phyloP scores from a whole-genome alignment of 192 early-diverging fungal species.

The Gigaspora rosea region DNA sequence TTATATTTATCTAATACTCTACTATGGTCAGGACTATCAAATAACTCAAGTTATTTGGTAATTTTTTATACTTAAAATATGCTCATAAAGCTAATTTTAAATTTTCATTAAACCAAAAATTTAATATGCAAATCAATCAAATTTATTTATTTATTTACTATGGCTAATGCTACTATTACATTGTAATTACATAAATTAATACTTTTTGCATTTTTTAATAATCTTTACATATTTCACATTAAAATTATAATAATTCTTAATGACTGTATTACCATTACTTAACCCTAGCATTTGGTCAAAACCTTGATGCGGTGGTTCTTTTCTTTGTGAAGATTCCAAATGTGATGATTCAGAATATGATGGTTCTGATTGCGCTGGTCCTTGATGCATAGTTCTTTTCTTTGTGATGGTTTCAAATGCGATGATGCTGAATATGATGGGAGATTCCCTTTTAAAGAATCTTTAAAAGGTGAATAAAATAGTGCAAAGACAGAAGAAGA shows the following conservation, averaged over 20 bases:
- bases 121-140: too few relatives aligned
- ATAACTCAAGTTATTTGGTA: background rate
- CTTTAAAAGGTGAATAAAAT: background rate
- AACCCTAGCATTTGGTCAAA: background rate
- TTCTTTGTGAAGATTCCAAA: background rate
- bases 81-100: background rate
- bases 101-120: too few relatives aligned
- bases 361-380: background rate
- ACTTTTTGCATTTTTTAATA: background rate
- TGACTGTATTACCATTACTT: background rate
- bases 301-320: background rate
- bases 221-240: background rate
- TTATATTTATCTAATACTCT: too few relatives aligned
- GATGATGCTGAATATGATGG: too few relatives aligned
- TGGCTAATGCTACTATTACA: too few relatives aligned
- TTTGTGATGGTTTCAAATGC: too few relatives aligned
- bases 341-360: background rate
- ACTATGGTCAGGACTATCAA: background rate
- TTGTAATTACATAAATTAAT: background rate
- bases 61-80: background rate
- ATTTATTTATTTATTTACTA: too few relatives aligned
- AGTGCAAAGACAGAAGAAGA: background rate
- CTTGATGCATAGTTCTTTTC: too few relatives aligned
- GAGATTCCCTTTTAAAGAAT: too few relatives aligned
- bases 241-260: background rate